phyloP scores from a whole-genome alignment of 305 asterid species.

The Petunia hybrid region DNA sequence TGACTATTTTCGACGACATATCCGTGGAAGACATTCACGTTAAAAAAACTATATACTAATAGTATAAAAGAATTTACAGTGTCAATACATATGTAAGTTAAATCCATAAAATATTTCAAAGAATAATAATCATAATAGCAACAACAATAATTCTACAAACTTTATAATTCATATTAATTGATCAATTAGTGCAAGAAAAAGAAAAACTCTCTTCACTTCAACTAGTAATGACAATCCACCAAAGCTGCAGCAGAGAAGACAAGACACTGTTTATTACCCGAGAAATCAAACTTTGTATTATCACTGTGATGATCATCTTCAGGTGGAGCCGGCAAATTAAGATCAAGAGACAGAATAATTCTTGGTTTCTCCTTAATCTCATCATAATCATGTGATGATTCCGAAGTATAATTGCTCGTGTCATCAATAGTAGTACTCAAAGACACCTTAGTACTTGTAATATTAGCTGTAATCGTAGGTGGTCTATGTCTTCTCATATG shows the following conservation, averaged over 20 bases:
- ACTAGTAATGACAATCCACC: slow-evolving; percentile 69
- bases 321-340: slow-evolving; percentile 67
- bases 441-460: slow-evolving; percentile 11
- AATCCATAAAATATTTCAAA: too few relatives aligned
- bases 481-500: slow-evolving; percentile 88
- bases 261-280: slow-evolving; percentile 41
- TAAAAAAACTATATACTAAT: too few relatives aligned
- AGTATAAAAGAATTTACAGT: background rate
- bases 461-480: slow-evolving; percentile 25
- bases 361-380: slow-evolving; percentile 37
- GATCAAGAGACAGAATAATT: slow-evolving; percentile 56
- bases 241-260: slow-evolving; percentile 55
- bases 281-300: slow-evolving; percentile 36
- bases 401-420: slow-evolving; percentile 24
- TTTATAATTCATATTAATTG: background rate
- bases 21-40: too few relatives aligned
- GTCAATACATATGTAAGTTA: background rate
- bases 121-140: background rate
- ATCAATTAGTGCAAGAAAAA: background rate
- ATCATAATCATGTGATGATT: slow-evolving; percentile 32
- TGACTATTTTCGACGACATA: too few relatives aligned
- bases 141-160: slow-evolving; percentile 5
- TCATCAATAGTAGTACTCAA: slow-evolving; percentile 2
- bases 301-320: slow-evolving; percentile 50
- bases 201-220: background rate